Evolutionary conservation across 2,329 filamentous ascomycete genomes (phyloP), one percentile per base, ranked within the genome.

Genomic region (Penicillium sp.): DNA sequence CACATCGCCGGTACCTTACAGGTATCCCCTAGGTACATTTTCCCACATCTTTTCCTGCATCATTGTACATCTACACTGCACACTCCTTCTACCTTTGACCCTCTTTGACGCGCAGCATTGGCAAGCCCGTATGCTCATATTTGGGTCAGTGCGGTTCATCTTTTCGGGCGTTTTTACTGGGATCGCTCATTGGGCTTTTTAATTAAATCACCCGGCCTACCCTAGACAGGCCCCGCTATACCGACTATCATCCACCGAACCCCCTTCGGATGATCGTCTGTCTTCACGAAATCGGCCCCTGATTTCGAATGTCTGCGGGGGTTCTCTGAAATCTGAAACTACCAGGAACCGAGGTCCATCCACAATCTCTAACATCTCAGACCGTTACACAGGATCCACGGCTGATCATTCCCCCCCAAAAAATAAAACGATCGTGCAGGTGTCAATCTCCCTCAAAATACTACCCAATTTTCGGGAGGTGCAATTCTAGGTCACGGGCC

Each of bases 341-440:
- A 16, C 18, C 40, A 49, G 47, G 57, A 55, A 59, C 62, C 61
- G 61, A 64, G 62, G 62, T 60, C 47, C 53, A 52, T 32, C 31
- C 44, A 47, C 57, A 59, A 48, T 39, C 53, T 54, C 53, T 46
- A 32, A 40, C 34, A 36, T 40, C 38, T 40, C 14, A 44, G 22
- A n/a, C 22, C 48, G 60, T 66, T 53, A 60, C 65, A 68, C 63
- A 57, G 29, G 56, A 62, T 65, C 61, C 59, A 62, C 64, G 50
- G 58, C 57, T 54, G 58, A 67, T 67, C 62, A 57, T 58, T 16
- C 38, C 62, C 57, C 34, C 34, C 13, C 6, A 38, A 48, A 48
- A 31, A 47, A 49, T 52, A 49, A 43, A 50, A 46, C 40, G 39
- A 54, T 57, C 50, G 51, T 57, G 57, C 58, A 62, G 45, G 31